These are phyloP conservation scores for Hyaloscypha bicolor DNA, from an alignment of 495 filamentous ascomycete genomes.

Conservation along the genomic window DNA sequence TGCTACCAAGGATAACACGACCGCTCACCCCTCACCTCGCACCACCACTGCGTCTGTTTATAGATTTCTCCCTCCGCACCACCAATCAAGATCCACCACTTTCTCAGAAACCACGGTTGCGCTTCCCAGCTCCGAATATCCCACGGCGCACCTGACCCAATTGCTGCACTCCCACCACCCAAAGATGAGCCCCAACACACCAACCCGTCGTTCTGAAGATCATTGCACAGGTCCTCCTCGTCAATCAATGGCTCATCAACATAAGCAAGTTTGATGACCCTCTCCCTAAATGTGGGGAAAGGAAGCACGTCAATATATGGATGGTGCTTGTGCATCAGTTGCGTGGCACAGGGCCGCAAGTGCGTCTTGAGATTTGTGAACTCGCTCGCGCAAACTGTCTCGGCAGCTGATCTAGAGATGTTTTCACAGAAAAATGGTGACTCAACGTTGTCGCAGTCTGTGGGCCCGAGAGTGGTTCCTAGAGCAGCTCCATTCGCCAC, in stretches of 20 bases:
- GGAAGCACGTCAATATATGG: constrained; percentile 21
- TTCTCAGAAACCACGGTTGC: constrained; percentile 40
- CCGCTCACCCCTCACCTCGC: constrained; percentile 8
- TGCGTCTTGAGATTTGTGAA: constrained; percentile 8
- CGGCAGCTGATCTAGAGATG: not conserved
- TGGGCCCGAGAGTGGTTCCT: not conserved
- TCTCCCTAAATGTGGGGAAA: constrained; percentile 18
- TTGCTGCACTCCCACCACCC: constrained; percentile 8
- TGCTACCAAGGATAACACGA: constrained; percentile 12
- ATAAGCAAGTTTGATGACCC: constrained; percentile 5
- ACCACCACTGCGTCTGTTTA: constrained; percentile 19
- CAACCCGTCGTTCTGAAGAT: constrained; percentile 30
- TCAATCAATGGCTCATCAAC: constrained; percentile 25
- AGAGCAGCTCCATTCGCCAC: constrained; percentile 9
- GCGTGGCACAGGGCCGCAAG: constrained; percentile 10
- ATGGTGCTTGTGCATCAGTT: constrained; percentile 10
- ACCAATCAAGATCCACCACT: constrained; percentile 36
- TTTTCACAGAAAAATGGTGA: constrained; percentile 16
- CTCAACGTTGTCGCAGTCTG: not conserved
- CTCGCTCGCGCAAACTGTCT: constrained; percentile 3
- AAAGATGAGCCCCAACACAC: constrained; percentile 30
- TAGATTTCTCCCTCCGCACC: constrained; percentile 16
- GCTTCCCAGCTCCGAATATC: constrained; percentile 43
- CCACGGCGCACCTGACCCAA: constrained; percentile 29
- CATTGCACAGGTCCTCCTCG: constrained; percentile 29